Base-by-base conservation (phyloP, 129 eudicot genomes). In the Flaveria linearis region DNA sequence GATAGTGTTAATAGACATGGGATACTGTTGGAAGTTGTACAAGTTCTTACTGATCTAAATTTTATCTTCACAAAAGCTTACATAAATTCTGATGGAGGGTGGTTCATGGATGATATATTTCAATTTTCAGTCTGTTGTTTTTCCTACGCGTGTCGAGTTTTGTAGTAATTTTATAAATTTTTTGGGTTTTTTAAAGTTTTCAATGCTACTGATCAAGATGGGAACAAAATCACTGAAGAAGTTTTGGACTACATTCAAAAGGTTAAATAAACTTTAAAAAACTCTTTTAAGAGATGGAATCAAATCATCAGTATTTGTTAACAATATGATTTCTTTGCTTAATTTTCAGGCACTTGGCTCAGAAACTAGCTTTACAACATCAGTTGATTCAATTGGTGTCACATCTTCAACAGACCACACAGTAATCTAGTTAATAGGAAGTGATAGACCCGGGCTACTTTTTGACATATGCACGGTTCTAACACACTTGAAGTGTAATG, bases 21-120 rank as follows among this genome's bases (percentile, higher is more conserved):
- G 22, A 20, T 20, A 20, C 22, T 20, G 22, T 20, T 20, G 22
- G 22, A 20, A 80, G 96, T 94, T 65, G 96, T 94, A 1, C 98
- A 94, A 91, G 82, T 94, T 81, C 97, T 94, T 26, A 94, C n/a
- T 62, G 99, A 94, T 87, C 93, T 91, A 66, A 91, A 91, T 73
- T 91, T 94, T 43, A 65, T 85, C 57, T 76, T 94, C 64, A 89
- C 88, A 1, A 94, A 94, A 76, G 97, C 99, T 63, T 94, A 94
- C 77, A 94, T 94, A n/a, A 88, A 90, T 72, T 94, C 97, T 60
- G 99, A 94, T 91, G 99, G 97, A 73, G 97, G 99, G 47, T 94
- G 99, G 99, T 94, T 94, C 85, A 94, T 94, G 99, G 99, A 94
- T 91, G 99, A 97, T 94, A 89, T 66, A 17, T 36, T 15, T 17